Evolutionary conservation across 2,329 filamentous ascomycete genomes (phyloP), one percentile per base, ranked within the genome.

Genomic region (Cucurbitaria berberidis): DNA sequence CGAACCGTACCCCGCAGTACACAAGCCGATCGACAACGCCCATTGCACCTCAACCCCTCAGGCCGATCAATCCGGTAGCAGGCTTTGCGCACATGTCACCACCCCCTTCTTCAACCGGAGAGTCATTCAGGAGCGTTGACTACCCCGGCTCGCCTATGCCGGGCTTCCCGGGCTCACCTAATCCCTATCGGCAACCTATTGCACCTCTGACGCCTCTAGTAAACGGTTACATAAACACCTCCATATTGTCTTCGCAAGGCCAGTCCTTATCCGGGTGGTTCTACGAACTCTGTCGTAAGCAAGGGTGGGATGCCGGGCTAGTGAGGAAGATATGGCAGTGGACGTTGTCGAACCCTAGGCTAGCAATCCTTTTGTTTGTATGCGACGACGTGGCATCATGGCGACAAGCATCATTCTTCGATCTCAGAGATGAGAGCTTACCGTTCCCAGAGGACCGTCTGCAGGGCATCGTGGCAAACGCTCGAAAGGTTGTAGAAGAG

Each of bases 331-430:
- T 74, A 21, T 76, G 73, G 65, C 71, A 72, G n/a, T 77, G 75
- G 75, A 73, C 74, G 1, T 53, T 76, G 38, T 73, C 69, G 10
- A 76, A 76, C 41, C 74, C 72, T 1, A 65, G 68, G 45, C 68
- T 74, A 15, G 74, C 75, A 1, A 68, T 76, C 13, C 61, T 77
- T 10, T 62, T 77, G 4, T 67, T 70, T 15, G 65, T 75, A 22
- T 76, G 74, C 59, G 74, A 76, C 34, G 75, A 77, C 45, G 66
- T 76, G 9, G 60, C 72, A 0, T 75, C 74, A 1, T 75, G 71
- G 71, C 67, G 69, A 13, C 70, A 73, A 45, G 72, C 73, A 19
- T 70, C 66, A 2, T 73, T 74, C 46, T 76, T 73, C 36, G 72
- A 74, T 30, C 66, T 77, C 15, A 60, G 69, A 47, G 75, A 77